Conservation (phyloP, 2,329 filamentous ascomycete genomes). For the Blastomyces gilchristii region DNA sequence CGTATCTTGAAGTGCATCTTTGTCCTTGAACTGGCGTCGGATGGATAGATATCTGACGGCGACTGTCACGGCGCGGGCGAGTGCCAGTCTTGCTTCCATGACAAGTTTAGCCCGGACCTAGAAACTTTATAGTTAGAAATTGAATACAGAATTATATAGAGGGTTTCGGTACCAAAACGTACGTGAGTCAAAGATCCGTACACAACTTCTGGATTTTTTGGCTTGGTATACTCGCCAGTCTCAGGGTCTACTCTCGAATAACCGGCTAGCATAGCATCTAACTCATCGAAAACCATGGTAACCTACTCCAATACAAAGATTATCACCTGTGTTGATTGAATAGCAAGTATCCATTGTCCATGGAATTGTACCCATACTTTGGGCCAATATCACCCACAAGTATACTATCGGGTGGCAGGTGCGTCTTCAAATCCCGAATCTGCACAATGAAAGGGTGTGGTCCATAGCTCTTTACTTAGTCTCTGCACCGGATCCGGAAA, state of each 20-base stretch:
- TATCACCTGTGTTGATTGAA: conserved; percentile 14
- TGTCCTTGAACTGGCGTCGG: conserved; percentile 41
- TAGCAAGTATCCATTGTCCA: conserved; percentile 15
- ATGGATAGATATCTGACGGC: conserved; percentile 43
- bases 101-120: conserved; percentile 23
- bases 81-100: conserved; percentile 41
- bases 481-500: conserved; percentile 17
- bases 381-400: conserved; percentile 14
- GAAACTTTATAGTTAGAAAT: neutral
- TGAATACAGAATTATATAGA: neutral
- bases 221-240: conserved; percentile 14
- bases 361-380: conserved; percentile 13
- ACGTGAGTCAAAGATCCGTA: conserved; percentile 14
- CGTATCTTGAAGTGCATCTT: conserved; percentile 31
- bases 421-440: conserved; percentile 26
- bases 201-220: conserved; percentile 13
- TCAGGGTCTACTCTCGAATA: conserved; percentile 14
- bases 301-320: neutral
- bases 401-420: conserved; percentile 12
- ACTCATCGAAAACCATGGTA: neutral
- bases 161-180: neutral
- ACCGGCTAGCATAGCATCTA: conserved; percentile 11
- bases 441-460: conserved; percentile 41
- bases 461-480: conserved; percentile 27
- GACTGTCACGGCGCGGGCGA: conserved; percentile 45